A percentile compares a stretch with the other conserved stretches of the same genome.
Conservation (phyloP, 352 stramenopile genomes). For the Saprolegnia diclina region DNA sequence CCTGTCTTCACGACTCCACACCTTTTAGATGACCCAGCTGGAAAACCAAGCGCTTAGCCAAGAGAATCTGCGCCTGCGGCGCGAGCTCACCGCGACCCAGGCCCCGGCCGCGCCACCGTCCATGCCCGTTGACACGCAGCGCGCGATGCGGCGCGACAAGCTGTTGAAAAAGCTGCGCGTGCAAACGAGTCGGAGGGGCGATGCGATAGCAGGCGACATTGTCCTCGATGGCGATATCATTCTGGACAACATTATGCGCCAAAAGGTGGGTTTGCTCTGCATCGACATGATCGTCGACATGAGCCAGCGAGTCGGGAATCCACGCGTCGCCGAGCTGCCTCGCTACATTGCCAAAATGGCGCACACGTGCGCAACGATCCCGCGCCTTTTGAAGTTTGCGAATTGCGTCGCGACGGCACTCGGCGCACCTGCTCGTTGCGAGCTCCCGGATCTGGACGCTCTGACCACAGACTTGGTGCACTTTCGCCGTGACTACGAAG, state of each 20-base stretch:
- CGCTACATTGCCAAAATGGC: background rate
- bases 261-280: slow-evolving; percentile 9
- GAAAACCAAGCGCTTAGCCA: slow-evolving; percentile 8
- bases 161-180: slow-evolving; percentile 3
- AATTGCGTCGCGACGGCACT: background rate
- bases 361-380: background rate
- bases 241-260: background rate
- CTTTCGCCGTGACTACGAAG: slow-evolving; percentile 4
- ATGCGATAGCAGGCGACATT: background rate
- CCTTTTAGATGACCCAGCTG: slow-evolving; percentile 9
- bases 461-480: background rate
- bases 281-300: slow-evolving; percentile 17
- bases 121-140: background rate
- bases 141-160: slow-evolving; percentile 18
- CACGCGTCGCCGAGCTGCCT: background rate
- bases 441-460: background rate
- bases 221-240: background rate
- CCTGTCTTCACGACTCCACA: background rate
- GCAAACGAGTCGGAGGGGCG: background rate
- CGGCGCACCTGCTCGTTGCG: background rate
- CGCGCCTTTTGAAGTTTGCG: slow-evolving; percentile 1
- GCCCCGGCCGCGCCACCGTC: background rate
- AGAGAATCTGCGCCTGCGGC: background rate
- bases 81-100: background rate
- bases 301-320: background rate